phyloP scores from a whole-genome alignment of 192 early-diverging fungal genomes.

The Mortierella alpina region DNA sequence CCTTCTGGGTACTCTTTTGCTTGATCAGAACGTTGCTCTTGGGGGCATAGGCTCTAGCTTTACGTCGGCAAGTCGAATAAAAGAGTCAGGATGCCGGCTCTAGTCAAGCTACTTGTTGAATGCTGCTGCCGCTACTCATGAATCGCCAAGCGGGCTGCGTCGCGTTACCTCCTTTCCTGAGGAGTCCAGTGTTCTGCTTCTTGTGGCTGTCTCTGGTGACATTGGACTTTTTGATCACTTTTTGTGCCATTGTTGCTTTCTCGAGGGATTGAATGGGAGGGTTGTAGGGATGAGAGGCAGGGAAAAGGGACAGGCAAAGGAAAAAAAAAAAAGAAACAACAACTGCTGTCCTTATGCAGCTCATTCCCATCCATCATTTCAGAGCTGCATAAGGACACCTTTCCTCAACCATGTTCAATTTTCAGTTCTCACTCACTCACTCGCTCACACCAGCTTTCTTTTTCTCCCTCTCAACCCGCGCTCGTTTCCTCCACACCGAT shows the following conservation, averaged over 20 bases:
- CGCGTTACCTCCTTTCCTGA: slow-evolving; percentile 48
- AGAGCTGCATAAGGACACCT: too few species aligned
- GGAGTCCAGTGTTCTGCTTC: slow-evolving; percentile 46
- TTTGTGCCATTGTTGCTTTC: slow-evolving; percentile 36
- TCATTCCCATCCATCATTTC: too few species aligned
- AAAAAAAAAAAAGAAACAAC: slow-evolving; percentile 13
- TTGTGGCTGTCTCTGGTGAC: slow-evolving; percentile 41
- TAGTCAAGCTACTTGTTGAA: background rate
- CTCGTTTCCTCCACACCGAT: slow-evolving; percentile 23
- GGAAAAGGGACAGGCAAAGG: background rate
- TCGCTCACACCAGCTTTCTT: background rate
- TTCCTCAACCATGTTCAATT: background rate
- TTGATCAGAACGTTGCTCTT: slow-evolving; percentile 53
- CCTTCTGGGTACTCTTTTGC: slow-evolving; percentile 49
- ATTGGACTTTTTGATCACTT: slow-evolving; percentile 41
- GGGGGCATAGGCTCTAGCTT: slow-evolving; percentile 46
- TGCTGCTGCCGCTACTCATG: background rate
- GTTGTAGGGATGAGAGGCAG: background rate
- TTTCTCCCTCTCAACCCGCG: background rate
- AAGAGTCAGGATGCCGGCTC: background rate
- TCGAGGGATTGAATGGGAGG: too few species aligned
- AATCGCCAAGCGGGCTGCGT: background rate
- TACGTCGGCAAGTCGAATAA: background rate
- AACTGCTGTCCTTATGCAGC: background rate
- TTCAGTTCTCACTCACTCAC: background rate